Percentiles rank a stretch among this genome's conserved stretches.
Conservation (phyloP, 768 basidiomycete species). For the Calvatia gigantea region DNA sequence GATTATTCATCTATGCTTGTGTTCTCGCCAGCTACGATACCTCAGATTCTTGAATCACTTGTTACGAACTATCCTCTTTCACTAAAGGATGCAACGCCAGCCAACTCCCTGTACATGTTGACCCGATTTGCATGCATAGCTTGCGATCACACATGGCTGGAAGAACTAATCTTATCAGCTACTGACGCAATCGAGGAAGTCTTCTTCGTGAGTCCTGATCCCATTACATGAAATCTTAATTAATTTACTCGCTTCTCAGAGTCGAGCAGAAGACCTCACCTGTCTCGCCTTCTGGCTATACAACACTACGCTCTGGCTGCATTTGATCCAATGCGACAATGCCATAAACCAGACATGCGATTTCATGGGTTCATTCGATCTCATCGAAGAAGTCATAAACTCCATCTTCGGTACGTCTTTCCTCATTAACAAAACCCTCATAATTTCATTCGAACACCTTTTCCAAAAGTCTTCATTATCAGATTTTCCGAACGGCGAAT, state of each 20-base stretch:
- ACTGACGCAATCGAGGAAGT: conserved; percentile 90
- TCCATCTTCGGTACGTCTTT: conserved; percentile 81
- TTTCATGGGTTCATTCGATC: conserved; percentile 75
- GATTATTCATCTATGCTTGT: conserved; percentile 91
- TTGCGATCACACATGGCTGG: conserved; percentile 90
- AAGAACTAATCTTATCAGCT: conserved; percentile 87
- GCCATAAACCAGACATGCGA: conserved; percentile 79
- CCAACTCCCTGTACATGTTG: conserved; percentile 87
- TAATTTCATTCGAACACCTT: conserved; percentile 6
- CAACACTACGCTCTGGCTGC: conserved; percentile 87
- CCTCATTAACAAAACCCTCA: background rate
- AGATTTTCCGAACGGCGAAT: conserved; percentile 87
- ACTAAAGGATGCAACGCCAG: conserved; percentile 78
- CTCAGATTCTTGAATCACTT: conserved; percentile 76
- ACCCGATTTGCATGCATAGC: conserved; percentile 89
- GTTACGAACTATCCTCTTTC: conserved; percentile 73
- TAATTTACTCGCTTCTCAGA: conserved; percentile 38
- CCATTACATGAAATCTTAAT: conserved; percentile 4
- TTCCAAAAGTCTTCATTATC: conserved; percentile 81
- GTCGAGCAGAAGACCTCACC: conserved; percentile 78
- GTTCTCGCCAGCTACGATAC: conserved; percentile 78
- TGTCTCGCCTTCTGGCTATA: conserved; percentile 93
- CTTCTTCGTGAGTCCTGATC: conserved; percentile 70
- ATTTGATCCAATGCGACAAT: conserved; percentile 84
- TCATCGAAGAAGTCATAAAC: conserved; percentile 91